Evolutionary conservation across 352 stramenopile genomes (phyloP), one percentile per base, ranked within the genome.

Genomic region (Globisporangium rhizosaccharum): DNA sequence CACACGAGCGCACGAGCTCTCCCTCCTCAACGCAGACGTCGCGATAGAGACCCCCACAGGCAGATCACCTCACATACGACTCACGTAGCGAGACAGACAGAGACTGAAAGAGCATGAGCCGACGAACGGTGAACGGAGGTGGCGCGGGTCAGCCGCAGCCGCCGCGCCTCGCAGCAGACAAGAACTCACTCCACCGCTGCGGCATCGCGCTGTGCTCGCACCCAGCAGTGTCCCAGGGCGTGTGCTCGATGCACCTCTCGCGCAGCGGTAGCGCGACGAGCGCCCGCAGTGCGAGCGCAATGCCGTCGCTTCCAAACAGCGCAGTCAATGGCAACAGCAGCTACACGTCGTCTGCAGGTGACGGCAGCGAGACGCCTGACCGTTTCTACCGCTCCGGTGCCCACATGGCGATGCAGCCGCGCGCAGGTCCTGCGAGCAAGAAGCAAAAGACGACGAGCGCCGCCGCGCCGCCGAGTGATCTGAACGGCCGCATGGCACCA

Each of bases 141-240:
- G 39, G 25, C 51, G 51, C 54, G 14, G 33, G 33, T 8, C 33
- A 39, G 33, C 33, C 33, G 6, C 33, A 39, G 33, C 33, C 33
- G 33, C 33, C 33, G 33, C 33, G 33, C 33, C 33, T 39, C 33
- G 33, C 10, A 8, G 33, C 33, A 39, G 67, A 76, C 53, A 68
- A 72, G 47, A 87, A 75, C 68, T 85, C 76, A 33, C 76, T 92
- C 25, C 82, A 92, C 58, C 81, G 83, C 33, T 93, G 83, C 64
- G 80, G 76, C 30, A 84, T 93, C 59, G 79, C 76, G 42, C 66
- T 93, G 18, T 93, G 83, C 72, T 85, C 83, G 10, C 84, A 91
- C 62, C 78, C 85, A 17, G 81, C 83, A 17, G 77, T 90, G 41
- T 79, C 83, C 11, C 73, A 91, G 54, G 79, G 81, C 39, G 80